Evolutionary conservation across 148 eudicot genomes (phyloP).

Genomic region (Gaultheria prostrata): DNA sequence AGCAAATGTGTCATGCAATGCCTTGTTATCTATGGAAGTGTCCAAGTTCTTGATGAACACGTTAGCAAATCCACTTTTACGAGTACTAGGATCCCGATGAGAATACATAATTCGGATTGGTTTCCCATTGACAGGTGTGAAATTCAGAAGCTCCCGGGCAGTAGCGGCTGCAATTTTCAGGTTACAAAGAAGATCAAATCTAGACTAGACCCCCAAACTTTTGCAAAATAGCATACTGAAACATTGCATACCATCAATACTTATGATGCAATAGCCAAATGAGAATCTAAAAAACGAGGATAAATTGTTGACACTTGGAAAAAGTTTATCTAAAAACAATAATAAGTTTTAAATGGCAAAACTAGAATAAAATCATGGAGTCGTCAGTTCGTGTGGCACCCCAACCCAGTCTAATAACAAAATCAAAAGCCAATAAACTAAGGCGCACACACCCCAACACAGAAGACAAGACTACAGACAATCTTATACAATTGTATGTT

Average conservation of each 20-base stretch:
- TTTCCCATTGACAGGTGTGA: slow-evolving; percentile 49
- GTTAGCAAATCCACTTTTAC: slow-evolving; percentile 64
- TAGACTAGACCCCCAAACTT: background rate
- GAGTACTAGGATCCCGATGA: slow-evolving; percentile 62
- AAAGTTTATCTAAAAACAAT: background rate
- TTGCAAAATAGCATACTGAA: background rate
- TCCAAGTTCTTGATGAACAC: slow-evolving; percentile 64
- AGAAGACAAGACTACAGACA: background rate
- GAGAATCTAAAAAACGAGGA: background rate
- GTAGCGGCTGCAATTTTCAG: slow-evolving; percentile 40
- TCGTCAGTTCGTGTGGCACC: background rate
- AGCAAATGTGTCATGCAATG: slow-evolving; percentile 49
- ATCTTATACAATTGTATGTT: background rate
- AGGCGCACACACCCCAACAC: background rate
- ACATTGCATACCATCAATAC: background rate
- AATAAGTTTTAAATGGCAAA: too few species aligned
- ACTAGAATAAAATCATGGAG: too few species aligned
- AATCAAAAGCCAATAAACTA: background rate
- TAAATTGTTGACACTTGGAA: background rate
- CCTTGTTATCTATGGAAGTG: slow-evolving; percentile 48
- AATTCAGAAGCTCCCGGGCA: slow-evolving; percentile 56
- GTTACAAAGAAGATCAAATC: background rate
- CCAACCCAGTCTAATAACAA: background rate
- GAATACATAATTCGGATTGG: slow-evolving; percentile 67
- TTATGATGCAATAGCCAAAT: background rate